Evolutionary conservation across 208 protist genomes (phyloP).

Genomic region (Acanthamoeba culbertsoni): DNA sequence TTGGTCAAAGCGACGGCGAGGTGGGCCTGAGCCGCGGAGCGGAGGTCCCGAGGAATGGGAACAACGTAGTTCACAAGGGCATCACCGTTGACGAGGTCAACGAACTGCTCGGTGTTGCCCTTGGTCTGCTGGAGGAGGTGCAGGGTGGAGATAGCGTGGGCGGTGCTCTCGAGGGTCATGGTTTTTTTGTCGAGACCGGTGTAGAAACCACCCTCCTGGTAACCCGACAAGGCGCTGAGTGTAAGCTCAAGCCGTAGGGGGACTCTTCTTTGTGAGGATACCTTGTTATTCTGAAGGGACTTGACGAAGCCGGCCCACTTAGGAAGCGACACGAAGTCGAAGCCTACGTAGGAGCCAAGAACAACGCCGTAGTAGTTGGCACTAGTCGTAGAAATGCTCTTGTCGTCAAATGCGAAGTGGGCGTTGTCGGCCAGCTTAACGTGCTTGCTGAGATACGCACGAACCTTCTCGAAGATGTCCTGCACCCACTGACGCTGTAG

Average conservation of each 20-base stretch:
- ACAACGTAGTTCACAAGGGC: background rate
- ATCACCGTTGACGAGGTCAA: background rate
- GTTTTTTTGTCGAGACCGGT: background rate
- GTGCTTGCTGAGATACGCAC: conserved; percentile 21
- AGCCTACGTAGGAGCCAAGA: conserved; percentile 26
- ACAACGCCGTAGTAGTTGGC: conserved; percentile 57
- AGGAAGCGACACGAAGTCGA: background rate
- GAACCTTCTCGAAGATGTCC: conserved; percentile 3
- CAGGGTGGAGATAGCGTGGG: conserved; percentile 27
- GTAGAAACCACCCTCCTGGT: conserved; percentile 29
- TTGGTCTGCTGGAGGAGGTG: conserved; percentile 25
- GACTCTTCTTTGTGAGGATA: too few species aligned
- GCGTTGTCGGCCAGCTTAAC: background rate
- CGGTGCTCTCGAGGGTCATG: conserved; percentile 14
- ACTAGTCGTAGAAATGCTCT: background rate
- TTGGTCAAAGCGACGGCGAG: background rate
- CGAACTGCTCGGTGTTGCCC: background rate
- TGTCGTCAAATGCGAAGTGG: conserved; percentile 11
- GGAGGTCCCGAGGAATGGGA: background rate
- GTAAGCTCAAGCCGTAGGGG: background rate
- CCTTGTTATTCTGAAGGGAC: background rate
- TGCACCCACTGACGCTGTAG: conserved; percentile 24
- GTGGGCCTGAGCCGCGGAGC: conserved; percentile 8
- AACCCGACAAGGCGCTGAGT: background rate
- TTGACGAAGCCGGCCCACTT: conserved; percentile 36